Conservation (phyloP, 805 yeast genomes). For the Metschnikowia borealis region DNA sequence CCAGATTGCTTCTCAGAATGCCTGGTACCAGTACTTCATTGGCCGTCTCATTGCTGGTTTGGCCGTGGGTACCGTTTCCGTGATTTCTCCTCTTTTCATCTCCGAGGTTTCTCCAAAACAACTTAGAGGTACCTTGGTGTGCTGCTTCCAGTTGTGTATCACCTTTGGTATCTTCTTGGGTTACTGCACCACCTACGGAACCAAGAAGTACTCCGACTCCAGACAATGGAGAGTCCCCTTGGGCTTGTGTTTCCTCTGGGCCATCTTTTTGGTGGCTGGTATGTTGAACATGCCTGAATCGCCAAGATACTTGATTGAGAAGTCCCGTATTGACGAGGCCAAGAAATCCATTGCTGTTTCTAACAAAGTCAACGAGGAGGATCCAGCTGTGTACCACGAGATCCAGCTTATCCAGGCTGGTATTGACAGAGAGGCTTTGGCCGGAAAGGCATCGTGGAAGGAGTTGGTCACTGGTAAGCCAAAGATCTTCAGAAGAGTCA, state of each 20-base stretch:
- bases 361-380: constrained; percentile 52
- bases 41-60: constrained; percentile 64
- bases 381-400: constrained; percentile 52
- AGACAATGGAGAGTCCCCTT: constrained; percentile 67
- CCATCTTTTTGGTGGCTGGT: constrained; percentile 45
- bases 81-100: constrained; percentile 61
- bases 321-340: constrained; percentile 49
- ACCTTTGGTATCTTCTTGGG: constrained; percentile 70
- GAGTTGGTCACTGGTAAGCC: constrained; percentile 63
- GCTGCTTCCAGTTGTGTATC: constrained; percentile 65
- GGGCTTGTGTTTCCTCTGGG: constrained; percentile 46
- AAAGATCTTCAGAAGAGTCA: constrained; percentile 50
- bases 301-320: constrained; percentile 58
- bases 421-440: constrained; percentile 55
- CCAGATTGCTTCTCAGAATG: constrained; percentile 49
- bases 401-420: constrained; percentile 53
- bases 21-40: constrained; percentile 56
- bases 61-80: constrained; percentile 70
- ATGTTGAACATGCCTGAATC: constrained; percentile 65
- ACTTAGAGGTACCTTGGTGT: constrained; percentile 65
- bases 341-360: constrained; percentile 49
- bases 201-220: constrained; percentile 47
- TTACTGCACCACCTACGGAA: constrained; percentile 62
- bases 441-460: constrained; percentile 65
- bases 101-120: constrained; percentile 68